Evolutionary conservation across 371 early-diverging fungal genomes (phyloP), one percentile per base, ranked within the genome.

Genomic region (Smittium culicis): DNA sequence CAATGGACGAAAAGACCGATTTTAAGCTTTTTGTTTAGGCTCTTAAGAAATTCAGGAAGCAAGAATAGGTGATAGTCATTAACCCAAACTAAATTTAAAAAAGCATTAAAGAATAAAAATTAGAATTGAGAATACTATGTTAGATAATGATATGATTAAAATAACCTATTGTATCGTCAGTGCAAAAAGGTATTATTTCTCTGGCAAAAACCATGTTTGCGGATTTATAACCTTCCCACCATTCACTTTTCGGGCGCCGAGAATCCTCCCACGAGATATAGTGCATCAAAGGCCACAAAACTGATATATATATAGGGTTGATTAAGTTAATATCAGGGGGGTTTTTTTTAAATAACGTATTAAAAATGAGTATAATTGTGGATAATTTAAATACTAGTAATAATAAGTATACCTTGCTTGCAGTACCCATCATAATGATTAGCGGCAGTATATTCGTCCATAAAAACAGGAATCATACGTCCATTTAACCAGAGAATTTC

Each of bases 61-160:
- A 97, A 79, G 85, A 98, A 86, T 65, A 99, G 77, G 73, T 97
- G 98, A 74, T 99, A 99, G 80, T 99, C 99, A 73, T 98, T 94
- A 60, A 98, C 83, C 97, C 97, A 99, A 35, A 99, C 88, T 85
- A 82, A 59, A 65, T 60, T 61, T 77, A 54, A 3, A 27, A n/a
- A n/a, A n/a, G n/a, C n/a, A n/a, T n/a, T n/a, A n/a, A 58, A n/a
- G 54, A 68, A 32, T 68, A 65, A 32, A 78, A 55, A 35, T 71
- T 73, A 17, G n/a, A 17, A n/a, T n/a, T n/a, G n/a, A n/a, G n/a
- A n/a, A n/a, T n/a, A n/a, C n/a, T n/a, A 59, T 59, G 28, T 66
- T 72, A 56, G 66, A 56, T 64, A 25, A 55, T 31, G 20, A 67
- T 14, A 59, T 59, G 11, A 30, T 8, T 30, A 14, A n/a, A 87